Evolutionary conservation across 352 stramenopile genomes (phyloP), one percentile per base, ranked within the genome.

Genomic region (Globisporangium uncinulatum): DNA sequence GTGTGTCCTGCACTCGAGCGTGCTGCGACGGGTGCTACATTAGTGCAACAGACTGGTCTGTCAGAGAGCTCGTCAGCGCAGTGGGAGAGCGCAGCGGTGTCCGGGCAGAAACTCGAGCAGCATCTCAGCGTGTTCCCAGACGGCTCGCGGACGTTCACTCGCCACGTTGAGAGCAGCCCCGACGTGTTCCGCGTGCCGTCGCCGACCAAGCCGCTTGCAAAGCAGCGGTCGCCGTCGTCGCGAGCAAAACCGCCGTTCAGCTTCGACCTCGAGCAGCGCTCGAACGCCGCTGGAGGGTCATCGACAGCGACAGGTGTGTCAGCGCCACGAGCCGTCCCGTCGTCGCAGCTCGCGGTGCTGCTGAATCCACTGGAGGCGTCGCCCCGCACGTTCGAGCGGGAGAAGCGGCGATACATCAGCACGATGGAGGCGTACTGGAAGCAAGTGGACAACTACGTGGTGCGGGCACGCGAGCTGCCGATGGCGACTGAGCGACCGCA

Each of bases 371-470:
- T 87, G 1, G 73, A 89, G 45, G 59, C 78, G 1, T 85, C 78
- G 0, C 70, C 78, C 15, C 70, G 76, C 1, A 91, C 74, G n/a
- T 89, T 91, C 63, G 82, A 94, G 42, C 58, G 83, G 19, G 84
- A 94, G 57, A 89, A 87, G 51, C 75, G 78, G 56, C 66, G 72
- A 3, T 91, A 93, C 50, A 62, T 94, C 48, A 79, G 68, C 49
- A 91, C 83, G 0, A 88, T 95, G 69, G 73, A 89, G n/a, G 78
- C 75, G 0, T 97, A 92, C 64, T 94, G 83, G 74, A 69, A 71
- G 8, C 74, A 91, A 19, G 86, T 97, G n/a, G 81, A 91, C 17
- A 37, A 61, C 44, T 90, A 90, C 49, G 55, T 89, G 11, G 57
- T 59, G 0, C 43, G 59, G 7, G 80, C 83, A 4, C 73, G 76